A percentile compares a stretch with the other conserved stretches of the same genome.
Conservation (phyloP, 2,329 filamentous ascomycete species). For the Fusarium domesticum region DNA sequence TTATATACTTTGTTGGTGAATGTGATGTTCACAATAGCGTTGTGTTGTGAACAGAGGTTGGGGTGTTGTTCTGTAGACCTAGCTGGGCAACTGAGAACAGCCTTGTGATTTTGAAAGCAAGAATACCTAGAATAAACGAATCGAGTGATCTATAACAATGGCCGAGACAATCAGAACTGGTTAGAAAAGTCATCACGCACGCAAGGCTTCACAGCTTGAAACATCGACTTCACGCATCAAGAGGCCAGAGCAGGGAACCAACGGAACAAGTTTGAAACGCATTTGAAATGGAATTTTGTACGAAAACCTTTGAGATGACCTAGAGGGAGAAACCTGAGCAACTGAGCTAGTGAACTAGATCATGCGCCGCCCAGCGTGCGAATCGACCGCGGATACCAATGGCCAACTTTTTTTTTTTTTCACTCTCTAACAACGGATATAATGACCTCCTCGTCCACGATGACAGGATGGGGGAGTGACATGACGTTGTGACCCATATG, state of each 20-base stretch:
- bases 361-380: conserved; percentile 19
- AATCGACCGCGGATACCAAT: conserved; percentile 30
- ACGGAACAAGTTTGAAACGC: conserved; percentile 15
- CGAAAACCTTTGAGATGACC: conserved; percentile 32
- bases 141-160: no score
- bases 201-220: no score
- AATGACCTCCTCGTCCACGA: conserved; percentile 17
- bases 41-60: no score
- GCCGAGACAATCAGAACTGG: no score
- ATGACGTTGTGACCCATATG: conserved; percentile 24
- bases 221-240: background rate
- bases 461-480: conserved; percentile 15
- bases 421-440: conserved; percentile 29
- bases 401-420: conserved; percentile 34
- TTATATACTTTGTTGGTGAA: no score
- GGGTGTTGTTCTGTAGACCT: no score
- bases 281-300: conserved; percentile 32
- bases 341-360: conserved; percentile 28
- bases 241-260: conserved; percentile 1
- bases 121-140: no score
- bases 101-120: no score
- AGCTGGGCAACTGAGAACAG: no score
- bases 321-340: conserved; percentile 31
- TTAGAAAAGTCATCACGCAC: no score
- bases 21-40: no score